phyloP scores from a whole-genome alignment of 1,284 basidiomycete species.

The Inonotus obliquus region DNA sequence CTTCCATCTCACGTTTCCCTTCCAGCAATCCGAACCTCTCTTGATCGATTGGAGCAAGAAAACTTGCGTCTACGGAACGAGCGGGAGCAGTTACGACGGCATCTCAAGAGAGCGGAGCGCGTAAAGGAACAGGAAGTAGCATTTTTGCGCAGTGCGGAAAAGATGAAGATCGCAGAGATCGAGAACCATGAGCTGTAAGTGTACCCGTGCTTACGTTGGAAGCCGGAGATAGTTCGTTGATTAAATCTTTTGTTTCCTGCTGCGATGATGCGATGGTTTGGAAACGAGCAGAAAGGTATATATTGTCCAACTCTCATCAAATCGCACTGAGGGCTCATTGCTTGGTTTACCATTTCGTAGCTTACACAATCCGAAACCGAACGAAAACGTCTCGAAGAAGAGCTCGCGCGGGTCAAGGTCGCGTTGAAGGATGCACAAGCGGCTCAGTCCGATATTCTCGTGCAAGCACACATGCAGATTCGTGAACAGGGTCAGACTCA shows the following conservation, averaged over 20 bases:
- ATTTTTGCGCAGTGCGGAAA: background rate
- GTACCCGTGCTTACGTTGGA: background rate
- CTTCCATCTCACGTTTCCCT: background rate
- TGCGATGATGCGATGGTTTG: background rate
- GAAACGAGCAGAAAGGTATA: constrained; percentile 6
- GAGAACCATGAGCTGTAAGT: constrained; percentile 11
- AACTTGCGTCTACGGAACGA: constrained; percentile 1
- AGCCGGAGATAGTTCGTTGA: background rate
- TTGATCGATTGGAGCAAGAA: background rate
- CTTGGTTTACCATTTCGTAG: no score
- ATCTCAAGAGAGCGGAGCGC: background rate
- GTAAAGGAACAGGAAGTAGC: constrained; percentile 7
- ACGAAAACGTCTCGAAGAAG: constrained; percentile 5
- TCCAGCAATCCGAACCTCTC: background rate
- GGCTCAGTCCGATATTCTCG: background rate
- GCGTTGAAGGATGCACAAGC: constrained; percentile 4
- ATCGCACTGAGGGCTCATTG: no score
- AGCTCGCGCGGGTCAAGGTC: constrained; percentile 4
- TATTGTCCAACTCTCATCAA: no score
- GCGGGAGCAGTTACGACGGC: constrained; percentile 7
- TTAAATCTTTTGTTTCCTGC: no score
- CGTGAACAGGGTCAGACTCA: background rate
- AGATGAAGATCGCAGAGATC: constrained; percentile 7
- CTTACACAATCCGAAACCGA: constrained; percentile 8
- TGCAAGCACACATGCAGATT: constrained; percentile 2